Evolutionary conservation across 768 basidiomycete species (phyloP).

Genomic region (Paxillus rubicundulus): DNA sequence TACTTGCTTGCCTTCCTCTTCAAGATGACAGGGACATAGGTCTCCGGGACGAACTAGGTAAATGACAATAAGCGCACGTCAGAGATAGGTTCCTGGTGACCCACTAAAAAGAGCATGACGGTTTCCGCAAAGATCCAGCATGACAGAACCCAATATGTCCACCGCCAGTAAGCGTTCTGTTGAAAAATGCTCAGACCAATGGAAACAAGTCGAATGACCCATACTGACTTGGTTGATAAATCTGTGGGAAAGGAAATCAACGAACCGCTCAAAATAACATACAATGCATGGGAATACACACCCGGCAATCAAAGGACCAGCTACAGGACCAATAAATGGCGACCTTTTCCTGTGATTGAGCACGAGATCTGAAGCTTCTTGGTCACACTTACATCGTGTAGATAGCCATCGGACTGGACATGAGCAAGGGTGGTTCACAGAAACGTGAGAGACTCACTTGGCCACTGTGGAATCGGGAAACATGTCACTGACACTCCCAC

Average conservation of each 20-base stretch:
- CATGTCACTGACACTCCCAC: conserved; percentile 59
- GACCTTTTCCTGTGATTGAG: conserved; percentile 22
- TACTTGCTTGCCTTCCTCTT: conserved; percentile 59
- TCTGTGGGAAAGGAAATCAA: conserved; percentile 27
- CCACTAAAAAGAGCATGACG: conserved; percentile 49
- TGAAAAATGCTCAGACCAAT: not conserved
- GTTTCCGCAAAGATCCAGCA: conserved; percentile 67
- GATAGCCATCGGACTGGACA: conserved; percentile 51
- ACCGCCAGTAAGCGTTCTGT: conserved; percentile 63
- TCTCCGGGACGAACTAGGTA: conserved; percentile 67
- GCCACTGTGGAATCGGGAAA: conserved; percentile 56
- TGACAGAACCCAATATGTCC: conserved; percentile 71
- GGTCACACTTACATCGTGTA: conserved; percentile 40
- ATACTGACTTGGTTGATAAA: conserved; percentile 67
- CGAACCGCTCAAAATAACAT: not conserved
- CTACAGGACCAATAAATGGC: conserved; percentile 56
- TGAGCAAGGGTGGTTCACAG: conserved; percentile 3
- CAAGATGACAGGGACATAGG: conserved; percentile 59
- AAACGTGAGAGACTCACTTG: conserved; percentile 40
- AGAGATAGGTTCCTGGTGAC: conserved; percentile 10
- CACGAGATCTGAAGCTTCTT: not conserved
- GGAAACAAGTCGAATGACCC: not conserved
- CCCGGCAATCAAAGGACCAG: conserved; percentile 59
- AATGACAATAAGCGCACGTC: not conserved
- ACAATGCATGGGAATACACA: conserved; percentile 29